phyloP scores from a whole-genome alignment of 345 rosid species.

The Arabidopsis arenosa region DNA sequence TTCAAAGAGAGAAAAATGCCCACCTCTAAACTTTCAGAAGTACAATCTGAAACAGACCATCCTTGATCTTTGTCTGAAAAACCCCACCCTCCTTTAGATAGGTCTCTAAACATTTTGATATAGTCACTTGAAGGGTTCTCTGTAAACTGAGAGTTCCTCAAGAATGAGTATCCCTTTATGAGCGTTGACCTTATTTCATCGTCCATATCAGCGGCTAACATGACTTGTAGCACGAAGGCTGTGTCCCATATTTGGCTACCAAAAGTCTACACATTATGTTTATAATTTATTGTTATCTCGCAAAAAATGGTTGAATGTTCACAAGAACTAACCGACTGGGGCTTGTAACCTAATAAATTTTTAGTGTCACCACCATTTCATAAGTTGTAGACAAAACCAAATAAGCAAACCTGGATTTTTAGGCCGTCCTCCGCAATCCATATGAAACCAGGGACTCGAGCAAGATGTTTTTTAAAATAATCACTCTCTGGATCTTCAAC shows the following conservation, averaged over 20 bases:
- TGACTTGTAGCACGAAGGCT: constrained; percentile 46
- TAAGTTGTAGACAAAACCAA: too few species aligned
- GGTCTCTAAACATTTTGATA: constrained; percentile 57
- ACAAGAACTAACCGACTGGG: too few species aligned
- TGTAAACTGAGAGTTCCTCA: constrained; percentile 51
- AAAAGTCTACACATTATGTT: constrained; percentile 34
- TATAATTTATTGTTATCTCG: background rate
- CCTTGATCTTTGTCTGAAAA: constrained; percentile 77
- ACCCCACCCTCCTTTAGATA: constrained; percentile 70
- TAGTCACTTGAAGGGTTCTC: constrained; percentile 62
- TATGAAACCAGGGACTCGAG: constrained; percentile 46
- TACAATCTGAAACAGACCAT: constrained; percentile 74
- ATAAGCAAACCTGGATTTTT: constrained; percentile 50
- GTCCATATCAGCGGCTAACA: constrained; percentile 40
- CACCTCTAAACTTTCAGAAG: constrained; percentile 68
- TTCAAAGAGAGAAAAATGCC: background rate
- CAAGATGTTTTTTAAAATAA: constrained; percentile 51
- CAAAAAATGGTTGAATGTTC: too few species aligned
- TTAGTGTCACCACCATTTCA: too few species aligned
- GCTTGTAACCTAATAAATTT: too few species aligned
- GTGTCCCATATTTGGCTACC: constrained; percentile 58
- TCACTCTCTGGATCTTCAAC: constrained; percentile 62
- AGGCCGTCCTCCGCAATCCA: constrained; percentile 62
- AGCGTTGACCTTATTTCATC: constrained; percentile 46
- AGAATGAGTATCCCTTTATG: constrained; percentile 47